phyloP scores from a whole-genome alignment of 2,329 filamentous ascomycete genomes.

The Tolypocladium inflatum region DNA sequence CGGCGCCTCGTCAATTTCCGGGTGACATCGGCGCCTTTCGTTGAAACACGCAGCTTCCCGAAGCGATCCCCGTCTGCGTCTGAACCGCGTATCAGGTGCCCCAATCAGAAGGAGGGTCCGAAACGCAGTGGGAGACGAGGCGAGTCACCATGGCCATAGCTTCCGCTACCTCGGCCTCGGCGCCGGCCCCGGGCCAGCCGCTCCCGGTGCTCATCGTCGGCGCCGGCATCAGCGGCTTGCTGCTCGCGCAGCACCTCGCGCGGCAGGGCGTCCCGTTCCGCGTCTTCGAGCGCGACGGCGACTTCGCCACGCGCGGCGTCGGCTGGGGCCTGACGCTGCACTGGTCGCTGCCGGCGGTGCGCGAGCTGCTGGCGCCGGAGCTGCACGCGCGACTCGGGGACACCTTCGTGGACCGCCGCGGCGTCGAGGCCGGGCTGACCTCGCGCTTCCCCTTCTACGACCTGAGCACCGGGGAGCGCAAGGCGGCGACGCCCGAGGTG shows the following conservation, averaged over 20 bases:
- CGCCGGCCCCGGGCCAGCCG: background rate
- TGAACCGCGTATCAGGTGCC: too few species aligned
- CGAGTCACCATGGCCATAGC: background rate
- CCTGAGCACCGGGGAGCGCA: constrained; percentile 36
- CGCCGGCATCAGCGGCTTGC: constrained; percentile 25
- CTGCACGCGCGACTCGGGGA: constrained; percentile 35
- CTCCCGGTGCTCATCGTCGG: constrained; percentile 24
- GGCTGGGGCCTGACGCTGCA: constrained; percentile 58
- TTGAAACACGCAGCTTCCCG: background rate
- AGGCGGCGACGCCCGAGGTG: constrained; percentile 29
- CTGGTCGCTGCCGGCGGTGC: constrained; percentile 47
- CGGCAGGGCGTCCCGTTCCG: constrained; percentile 27
- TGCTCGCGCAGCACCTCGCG: constrained; percentile 25
- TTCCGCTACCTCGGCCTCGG: background rate
- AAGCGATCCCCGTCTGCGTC: background rate
- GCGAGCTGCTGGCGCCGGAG: constrained; percentile 37
- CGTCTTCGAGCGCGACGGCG: constrained; percentile 43
- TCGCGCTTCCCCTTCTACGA: constrained; percentile 48
- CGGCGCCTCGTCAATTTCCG: background rate
- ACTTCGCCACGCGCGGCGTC: constrained; percentile 34
- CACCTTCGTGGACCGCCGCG: constrained; percentile 42
- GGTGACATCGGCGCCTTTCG: background rate
- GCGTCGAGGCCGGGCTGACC: constrained; percentile 34
- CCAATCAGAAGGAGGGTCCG: too few species aligned
- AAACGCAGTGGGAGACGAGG: background rate